A percentile compares a stretch with the other conserved stretches of the same genome.
phyloP scores from a whole-genome alignment of 2,329 filamentous ascomycete genomes.

The Lasiodiplodia gonubiensis region DNA sequence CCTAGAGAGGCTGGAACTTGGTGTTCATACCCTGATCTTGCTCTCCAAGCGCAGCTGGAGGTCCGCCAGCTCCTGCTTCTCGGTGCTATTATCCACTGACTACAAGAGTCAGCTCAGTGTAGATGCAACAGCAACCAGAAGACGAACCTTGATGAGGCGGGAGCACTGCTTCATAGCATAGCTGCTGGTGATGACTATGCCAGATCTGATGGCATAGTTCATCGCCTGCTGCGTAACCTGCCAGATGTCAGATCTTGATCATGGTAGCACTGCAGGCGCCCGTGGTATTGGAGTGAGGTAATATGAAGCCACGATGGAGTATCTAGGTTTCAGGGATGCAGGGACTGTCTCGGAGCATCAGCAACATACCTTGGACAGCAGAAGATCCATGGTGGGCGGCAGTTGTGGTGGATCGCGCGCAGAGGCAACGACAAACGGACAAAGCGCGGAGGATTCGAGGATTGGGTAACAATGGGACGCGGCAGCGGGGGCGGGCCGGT shows the following conservation, averaged over 20 bases:
- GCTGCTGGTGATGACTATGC: conserved; percentile 81
- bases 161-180: conserved; percentile 86
- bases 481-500: conserved; percentile 28
- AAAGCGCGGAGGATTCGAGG: conserved; percentile 30
- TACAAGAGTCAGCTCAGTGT: conserved; percentile 32
- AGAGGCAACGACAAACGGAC: conserved; percentile 27
- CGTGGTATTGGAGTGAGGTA: not conserved
- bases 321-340: not conserved
- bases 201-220: conserved; percentile 88
- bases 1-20: conserved; percentile 10
- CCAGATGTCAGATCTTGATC: conserved; percentile 27
- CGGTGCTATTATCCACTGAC: conserved; percentile 34
- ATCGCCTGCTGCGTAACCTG: conserved; percentile 78
- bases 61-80: conserved; percentile 71
- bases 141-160: conserved; percentile 69
- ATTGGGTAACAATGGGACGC: conserved; percentile 29
- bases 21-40: conserved; percentile 74
- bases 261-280: not conserved
- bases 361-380: conserved; percentile 62
- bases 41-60: conserved; percentile 78
- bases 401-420: not conserved
- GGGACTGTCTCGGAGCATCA: not conserved
- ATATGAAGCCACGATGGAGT: not conserved
- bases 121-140: not conserved
- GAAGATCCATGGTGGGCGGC: conserved; percentile 69